Evolutionary conservation across 2,329 filamentous ascomycete species (phyloP), one percentile per base, ranked within the genome.

Genomic region (Pyricularia sp.): DNA sequence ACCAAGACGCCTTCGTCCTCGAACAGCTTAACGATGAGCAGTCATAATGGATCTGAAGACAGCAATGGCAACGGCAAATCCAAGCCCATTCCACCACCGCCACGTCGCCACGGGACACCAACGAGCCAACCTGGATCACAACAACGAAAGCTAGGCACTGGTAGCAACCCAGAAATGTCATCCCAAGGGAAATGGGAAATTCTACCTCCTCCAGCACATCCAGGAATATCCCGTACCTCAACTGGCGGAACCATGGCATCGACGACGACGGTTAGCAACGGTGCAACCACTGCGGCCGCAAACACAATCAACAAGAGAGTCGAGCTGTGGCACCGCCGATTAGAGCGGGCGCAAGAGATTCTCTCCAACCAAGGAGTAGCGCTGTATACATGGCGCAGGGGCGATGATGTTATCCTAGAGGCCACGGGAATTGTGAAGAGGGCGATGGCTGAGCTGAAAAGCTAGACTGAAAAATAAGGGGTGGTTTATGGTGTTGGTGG

Each of bases 311-410:
- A 87, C 77, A 92, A 90, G 79, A 90, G 92, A 72, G 81, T 93
- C 69, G 89, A 90, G 70, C 75, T 93, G 65, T 95, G 92, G 92
- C 82, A 84, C 71, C 84, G 88, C 69, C 81, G 92, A 59, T 86
- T 92, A 80, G 84, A 84, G 61, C 81, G 86, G 64, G 91, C 92
- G 3, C 87, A 90, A 71, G 81, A 82, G 61, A 78, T 81, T 58
- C 81, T 94, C 11, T 85, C 86, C n/a, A 80, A 82, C 5, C 81
- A 88, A 58, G 90, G 90, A 4, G 90, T 95, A 0, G 80, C 84
- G 72, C 76, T 95, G 50, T 87, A 91, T 71, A 92, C 86, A 25
- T 95, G 92, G 92, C 83, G 90, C 61, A 85, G 84, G 12, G 92
- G 92, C 0, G 81, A 83, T 31, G 92, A 95, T 79, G 90, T 92